Percentiles rank a stretch among this genome's conserved stretches.
These are phyloP conservation scores for Hawksworthiomyces lignivorus DNA, from an alignment of 2,329 filamentous ascomycete genomes.

Conservation along the genomic window DNA sequence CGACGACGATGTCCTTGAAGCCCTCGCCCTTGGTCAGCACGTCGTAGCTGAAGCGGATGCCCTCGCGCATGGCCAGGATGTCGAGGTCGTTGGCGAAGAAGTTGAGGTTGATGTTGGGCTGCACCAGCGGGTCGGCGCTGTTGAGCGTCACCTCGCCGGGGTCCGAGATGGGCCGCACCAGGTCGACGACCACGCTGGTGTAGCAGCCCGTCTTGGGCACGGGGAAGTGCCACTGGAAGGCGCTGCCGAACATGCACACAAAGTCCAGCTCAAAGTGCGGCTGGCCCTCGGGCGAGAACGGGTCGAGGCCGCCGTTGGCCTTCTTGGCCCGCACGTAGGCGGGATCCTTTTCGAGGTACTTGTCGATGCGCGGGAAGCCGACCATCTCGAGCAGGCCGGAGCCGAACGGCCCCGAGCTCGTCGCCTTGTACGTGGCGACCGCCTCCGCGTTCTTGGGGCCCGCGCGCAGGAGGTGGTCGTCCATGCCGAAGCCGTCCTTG, in stretches of 20 bases:
- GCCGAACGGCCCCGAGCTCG: constrained; percentile 28
- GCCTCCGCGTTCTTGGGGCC: constrained; percentile 27
- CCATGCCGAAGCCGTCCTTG: constrained; percentile 32
- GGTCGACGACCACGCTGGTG: constrained; percentile 47
- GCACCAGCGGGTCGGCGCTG: constrained; percentile 47
- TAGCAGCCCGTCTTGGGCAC: constrained; percentile 36
- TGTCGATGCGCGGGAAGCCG: constrained; percentile 50
- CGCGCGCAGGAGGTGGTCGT: constrained; percentile 32
- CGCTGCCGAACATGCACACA: constrained; percentile 46
- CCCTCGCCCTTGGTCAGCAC: constrained; percentile 49
- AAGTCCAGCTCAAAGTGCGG: constrained; percentile 58
- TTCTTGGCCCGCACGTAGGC: constrained; percentile 37
- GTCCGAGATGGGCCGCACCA: constrained; percentile 33
- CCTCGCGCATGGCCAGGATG: constrained; percentile 51
- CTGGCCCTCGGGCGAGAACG: constrained; percentile 48
- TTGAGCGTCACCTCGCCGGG: constrained; percentile 48
- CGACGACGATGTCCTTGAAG: constrained; percentile 45
- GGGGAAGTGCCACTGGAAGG: constrained; percentile 42
- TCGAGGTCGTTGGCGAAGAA: constrained; percentile 49
- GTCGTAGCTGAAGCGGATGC: constrained; percentile 48
- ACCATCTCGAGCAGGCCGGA: constrained; percentile 39
- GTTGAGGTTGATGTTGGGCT: constrained; percentile 53
- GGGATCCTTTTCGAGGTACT: constrained; percentile 38
- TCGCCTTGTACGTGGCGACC: constrained; percentile 27
- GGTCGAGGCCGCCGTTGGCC: constrained; percentile 38